Base-by-base conservation (phyloP, 2,329 filamentous ascomycete species). In the Diaporthe sp. region DNA sequence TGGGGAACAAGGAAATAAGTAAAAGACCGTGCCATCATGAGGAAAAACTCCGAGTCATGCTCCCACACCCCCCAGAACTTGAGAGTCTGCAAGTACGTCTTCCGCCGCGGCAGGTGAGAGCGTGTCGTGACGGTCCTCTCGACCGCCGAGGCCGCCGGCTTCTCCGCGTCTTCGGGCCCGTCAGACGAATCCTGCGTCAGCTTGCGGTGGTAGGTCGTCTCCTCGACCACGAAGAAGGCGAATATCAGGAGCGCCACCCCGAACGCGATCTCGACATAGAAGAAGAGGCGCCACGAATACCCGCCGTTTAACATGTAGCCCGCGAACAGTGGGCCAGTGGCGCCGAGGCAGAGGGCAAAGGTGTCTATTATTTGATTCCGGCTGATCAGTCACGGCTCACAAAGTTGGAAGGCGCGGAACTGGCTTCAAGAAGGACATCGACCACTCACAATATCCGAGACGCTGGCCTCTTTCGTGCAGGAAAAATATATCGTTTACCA, bases 261-360 rank as follows among this genome's bases (percentile, higher is more conserved):
- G 61, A 92, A 91, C 3, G 88, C 90, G 63, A 89, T 85, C 75
- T 88, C 86, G 71, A 91, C 89, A 78, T 91, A 91, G 83, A 91
- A 92, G 82, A 89, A 92, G 0, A 91, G 85, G 22, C 87, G 84
- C 89, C 89, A 92, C 9, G 88, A 90, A 77, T 89, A 87, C 13
- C 88, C 87, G 1, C 85, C 89, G 0, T 86, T 85, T 9, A 92
- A 86, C 89, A 92, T 91, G 79, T 91, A 91, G 17, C 89, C 89
- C 1, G 90, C 88, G 65, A 89, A 90, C 1, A 92, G 82, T 0
- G 90, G 88, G 1, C 89, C 88, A 0, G 88, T 88, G 0, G 88
- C 83, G 6, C 89, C 89, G 15, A 90, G 84, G 77, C 89, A 91
- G 55, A 91, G 85, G 66, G 86, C 87, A 32, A 90, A 53, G 47